Conservation (phyloP, 2,329 filamentous ascomycete genomes). For the Claviceps paspali region DNA sequence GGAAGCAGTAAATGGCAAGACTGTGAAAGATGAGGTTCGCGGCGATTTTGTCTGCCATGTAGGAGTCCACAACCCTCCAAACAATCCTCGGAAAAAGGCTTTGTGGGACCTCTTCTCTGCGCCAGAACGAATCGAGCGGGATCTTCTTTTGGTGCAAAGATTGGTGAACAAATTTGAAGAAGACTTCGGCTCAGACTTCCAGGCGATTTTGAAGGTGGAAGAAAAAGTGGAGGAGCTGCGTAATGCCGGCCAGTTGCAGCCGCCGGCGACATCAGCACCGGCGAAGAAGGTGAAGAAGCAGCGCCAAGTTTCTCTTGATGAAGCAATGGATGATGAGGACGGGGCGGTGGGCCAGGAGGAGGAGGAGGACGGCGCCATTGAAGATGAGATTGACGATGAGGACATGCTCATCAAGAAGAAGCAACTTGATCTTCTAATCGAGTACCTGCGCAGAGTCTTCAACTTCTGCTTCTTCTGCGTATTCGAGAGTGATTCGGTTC, state of each 20-base stretch:
- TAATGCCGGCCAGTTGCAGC: constrained; percentile 61
- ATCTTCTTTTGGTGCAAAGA: constrained; percentile 68
- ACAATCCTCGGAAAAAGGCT: constrained; percentile 79
- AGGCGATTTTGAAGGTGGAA: constrained; percentile 68
- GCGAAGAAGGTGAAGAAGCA: constrained; percentile 46
- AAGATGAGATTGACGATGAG: constrained; percentile 82
- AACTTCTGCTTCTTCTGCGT: constrained; percentile 99
- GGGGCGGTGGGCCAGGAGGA: constrained; percentile 62
- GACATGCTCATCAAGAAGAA: constrained; percentile 89
- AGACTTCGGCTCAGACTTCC: constrained; percentile 63
- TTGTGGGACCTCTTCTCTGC: constrained; percentile 94
- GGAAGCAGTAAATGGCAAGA: constrained; percentile 93
- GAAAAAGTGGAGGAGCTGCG: constrained; percentile 72
- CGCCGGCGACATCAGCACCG: constrained; percentile 36
- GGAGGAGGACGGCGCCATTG: constrained; percentile 62
- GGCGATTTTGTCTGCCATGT: constrained; percentile 97
- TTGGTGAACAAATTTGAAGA: constrained; percentile 73
- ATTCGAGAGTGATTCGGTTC: constrained; percentile 93
- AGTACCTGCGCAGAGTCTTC: constrained; percentile 91
- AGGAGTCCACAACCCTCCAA: constrained; percentile 82
- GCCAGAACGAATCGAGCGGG: constrained; percentile 83
- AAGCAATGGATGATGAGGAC: constrained; percentile 47
- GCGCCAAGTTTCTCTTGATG: constrained; percentile 43
- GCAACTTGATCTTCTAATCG: constrained; percentile 85
- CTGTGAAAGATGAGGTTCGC: constrained; percentile 81